Evolutionary conservation across 225 moss, liverwort and hornwort genomes (phyloP), one percentile per base, ranked within the genome.

Genomic region (Polytrichum formosum): DNA sequence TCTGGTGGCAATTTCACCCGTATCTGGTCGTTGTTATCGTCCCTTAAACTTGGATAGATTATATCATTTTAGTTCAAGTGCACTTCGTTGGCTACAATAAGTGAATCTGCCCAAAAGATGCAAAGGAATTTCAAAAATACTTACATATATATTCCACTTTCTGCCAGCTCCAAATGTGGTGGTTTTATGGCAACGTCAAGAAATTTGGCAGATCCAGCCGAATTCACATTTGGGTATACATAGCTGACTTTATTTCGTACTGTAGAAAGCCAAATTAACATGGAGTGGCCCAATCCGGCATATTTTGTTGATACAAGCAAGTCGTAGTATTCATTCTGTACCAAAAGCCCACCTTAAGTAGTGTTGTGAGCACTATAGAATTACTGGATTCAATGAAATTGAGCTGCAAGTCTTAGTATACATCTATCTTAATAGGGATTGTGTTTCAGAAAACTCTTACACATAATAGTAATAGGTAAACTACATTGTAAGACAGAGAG

Each of bases 91-190:
- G 46, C 46, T 46, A 46, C 46, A 46, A 46, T 46, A 46, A 46
- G 46, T 46, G 46, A 46, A 46, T 16, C 3, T 46, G 3, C 16
- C 46, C 46, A 46, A 46, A 46, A 16, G 16, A 13, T 30, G 5
- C 2, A 8, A 58, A 46, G 4, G 3, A 46, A 46, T 4, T 16
- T 46, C 0, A 13, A 46, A 46, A 73, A 73, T 33, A n/a, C 75
- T 93, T 86, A 93, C 97, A 94, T 98, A 83, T 91, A 76, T 63
- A 90, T 94, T 73, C 97, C 97, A 69, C 83, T 87, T 35, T 94
- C 94, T 75, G 97, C 86, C 72, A 98, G 74, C 67, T 89, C 90
- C 81, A 91, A 79, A 58, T 87, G 79, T 66, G 88, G 94, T 59
- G 91, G 84, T 56, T 18, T 67, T 67, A 94, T 70, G 69, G 79